Evolutionary conservation across 257 asterid genomes (phyloP).

Genomic region (Echium plantagineum): DNA sequence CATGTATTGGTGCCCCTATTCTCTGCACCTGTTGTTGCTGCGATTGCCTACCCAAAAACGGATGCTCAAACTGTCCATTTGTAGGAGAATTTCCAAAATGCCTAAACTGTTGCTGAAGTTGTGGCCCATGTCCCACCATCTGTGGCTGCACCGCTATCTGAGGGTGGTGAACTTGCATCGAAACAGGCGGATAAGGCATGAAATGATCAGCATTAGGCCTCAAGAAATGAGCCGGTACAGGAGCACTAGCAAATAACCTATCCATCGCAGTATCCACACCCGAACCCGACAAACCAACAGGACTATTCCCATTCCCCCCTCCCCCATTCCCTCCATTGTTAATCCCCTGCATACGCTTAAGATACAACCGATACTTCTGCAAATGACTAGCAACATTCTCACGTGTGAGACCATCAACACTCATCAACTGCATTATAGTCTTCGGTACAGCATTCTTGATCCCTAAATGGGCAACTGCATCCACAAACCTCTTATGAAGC

Average conservation of each 20-base stretch:
- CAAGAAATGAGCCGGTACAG: conserved; percentile 30
- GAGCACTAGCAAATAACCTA: conserved; percentile 27
- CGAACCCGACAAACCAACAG: conserved; percentile 2
- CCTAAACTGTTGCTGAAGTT: conserved; percentile 25
- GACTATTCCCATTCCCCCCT: conserved; percentile 5
- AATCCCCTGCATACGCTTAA: conserved; percentile 30
- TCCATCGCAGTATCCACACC: conserved; percentile 14
- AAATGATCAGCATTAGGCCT: conserved; percentile 24
- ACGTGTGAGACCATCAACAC: conserved; percentile 20
- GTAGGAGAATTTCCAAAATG: conserved; percentile 27
- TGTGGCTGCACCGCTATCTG: conserved; percentile 18
- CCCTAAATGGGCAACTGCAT: conserved; percentile 23
- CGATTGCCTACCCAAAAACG: conserved; percentile 33
- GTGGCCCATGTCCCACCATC: conserved; percentile 17
- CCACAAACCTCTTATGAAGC: conserved; percentile 21
- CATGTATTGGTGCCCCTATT: conserved; percentile 24
- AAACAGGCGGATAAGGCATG: conserved; percentile 37
- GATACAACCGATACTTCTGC: conserved; percentile 21
- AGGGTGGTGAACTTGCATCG: conserved; percentile 32
- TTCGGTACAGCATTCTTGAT: conserved; percentile 22
- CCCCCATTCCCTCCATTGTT: conserved; percentile 21
- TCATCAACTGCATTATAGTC: conserved; percentile 25
- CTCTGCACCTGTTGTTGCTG: conserved; percentile 46
- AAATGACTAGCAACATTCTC: conserved; percentile 26
- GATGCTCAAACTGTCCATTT: conserved; percentile 48